Evolutionary conservation across 495 filamentous ascomycete species (phyloP), one percentile per base, ranked within the genome.

Genomic region (Penicillium flavigenum): DNA sequence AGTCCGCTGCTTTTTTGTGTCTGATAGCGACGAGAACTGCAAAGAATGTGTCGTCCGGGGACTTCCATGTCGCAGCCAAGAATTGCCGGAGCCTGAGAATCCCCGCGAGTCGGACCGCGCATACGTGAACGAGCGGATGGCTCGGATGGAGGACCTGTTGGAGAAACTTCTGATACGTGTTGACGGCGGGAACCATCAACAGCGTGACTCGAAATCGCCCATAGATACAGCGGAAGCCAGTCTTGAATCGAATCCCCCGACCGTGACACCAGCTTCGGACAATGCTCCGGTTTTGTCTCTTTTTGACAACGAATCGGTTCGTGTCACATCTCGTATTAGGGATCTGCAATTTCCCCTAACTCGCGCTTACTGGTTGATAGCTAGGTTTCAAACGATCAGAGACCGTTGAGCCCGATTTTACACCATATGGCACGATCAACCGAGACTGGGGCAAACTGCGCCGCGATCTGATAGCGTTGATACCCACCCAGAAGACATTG

Each of bases 51-150:
- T 77, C 22, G 64, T 63, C 8, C 70, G 77, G 22, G 78, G 78
- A 3, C 73, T 75, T 2, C 59, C 60, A 20, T 83, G 80, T 60
- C 68, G 77, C 32, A 79, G 76, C 67, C 80, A 83, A 57, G 79
- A 81, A 57, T 78, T 76, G 39, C 62, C 75, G 5, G 72, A 80
- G 47, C 64, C 75, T 36, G 57, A 64, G 24, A 48, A 75, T 75
- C 44, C 62, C 55, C 42, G 55, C 36, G 59, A 62, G n/a, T 60
- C 66, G 70, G 46, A 66, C 77, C 47, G 71, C 67, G 20, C 38
- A 45, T 47, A 39, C n/a, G n/a, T 64, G 12, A 58, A 61, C 29
- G 78, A 80, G 49, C 70, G 79, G 6, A 61, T 83, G 32, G 75
- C 64, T 31, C 71, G 76, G 0, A 71, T 81, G 0, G 80, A 82